A percentile compares a stretch with the other conserved stretches of the same genome.
These are phyloP conservation scores for Talaromyces sp. DNA, from an alignment of 2,329 filamentous ascomycete species.

Conservation along the genomic window DNA sequence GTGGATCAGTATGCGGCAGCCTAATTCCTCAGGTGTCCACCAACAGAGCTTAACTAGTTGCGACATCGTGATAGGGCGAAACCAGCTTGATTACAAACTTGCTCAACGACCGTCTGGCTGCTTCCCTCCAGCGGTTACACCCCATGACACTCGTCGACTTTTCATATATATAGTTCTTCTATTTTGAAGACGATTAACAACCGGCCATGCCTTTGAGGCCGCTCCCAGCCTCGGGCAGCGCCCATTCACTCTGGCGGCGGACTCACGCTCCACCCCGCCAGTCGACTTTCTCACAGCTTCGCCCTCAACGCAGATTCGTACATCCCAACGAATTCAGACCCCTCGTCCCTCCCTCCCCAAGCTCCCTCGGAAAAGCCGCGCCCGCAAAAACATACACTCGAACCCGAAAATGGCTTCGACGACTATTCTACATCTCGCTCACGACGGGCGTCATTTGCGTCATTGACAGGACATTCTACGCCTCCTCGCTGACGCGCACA, in stretches of 20 bases:
- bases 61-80: neutral
- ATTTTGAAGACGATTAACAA: neutral
- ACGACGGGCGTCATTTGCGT: conserved; percentile 60
- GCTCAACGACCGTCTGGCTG: conserved; percentile 12
- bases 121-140: conserved; percentile 20
- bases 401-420: conserved; percentile 69
- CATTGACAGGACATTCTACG: conserved; percentile 69
- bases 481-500: conserved; percentile 71
- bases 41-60: neutral
- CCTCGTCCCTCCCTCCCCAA: conserved; percentile 70
- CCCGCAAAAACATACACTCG: conserved; percentile 66
- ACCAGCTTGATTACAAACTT: neutral
- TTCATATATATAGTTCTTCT: neutral
- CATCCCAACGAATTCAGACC: conserved; percentile 53
- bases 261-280: conserved; percentile 1
- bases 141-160: neutral
- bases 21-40: neutral
- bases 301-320: conserved; percentile 21
- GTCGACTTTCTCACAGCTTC: conserved; percentile 11
- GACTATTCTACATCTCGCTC: conserved; percentile 59
- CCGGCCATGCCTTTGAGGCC: conserved; percentile 7
- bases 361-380: conserved; percentile 67
- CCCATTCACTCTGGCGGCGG: conserved; percentile 6
- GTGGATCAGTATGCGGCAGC: conserved; percentile 3
- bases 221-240: neutral